Evolutionary conservation across 129 eudicot species (phyloP), one percentile per base, ranked within the genome.

Genomic region (Arctium lappa): DNA sequence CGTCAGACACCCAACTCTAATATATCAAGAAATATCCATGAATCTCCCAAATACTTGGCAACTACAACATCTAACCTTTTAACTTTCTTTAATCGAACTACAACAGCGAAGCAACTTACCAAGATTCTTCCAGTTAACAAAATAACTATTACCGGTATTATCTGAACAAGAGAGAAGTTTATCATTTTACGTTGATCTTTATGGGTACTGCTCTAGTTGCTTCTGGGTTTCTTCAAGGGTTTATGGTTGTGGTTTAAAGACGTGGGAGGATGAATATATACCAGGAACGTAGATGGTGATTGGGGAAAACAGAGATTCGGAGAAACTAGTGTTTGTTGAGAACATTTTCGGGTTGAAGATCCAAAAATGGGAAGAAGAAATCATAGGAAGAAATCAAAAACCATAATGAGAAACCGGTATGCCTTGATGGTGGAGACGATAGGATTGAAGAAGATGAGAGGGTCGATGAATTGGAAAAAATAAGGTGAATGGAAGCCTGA

Each of bases 31-130:
- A 68, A 94, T 42, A 78, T 27, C 38, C 56, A 80, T 5, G 88
- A 77, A 27, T 81, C 76, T 15, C 53, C 82, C 18, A 68, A 27
- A 69, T 73, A 60, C 80, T 88, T 94, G n/a, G 84, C 29, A 46
- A 84, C 74, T 8, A 89, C 34, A 30, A 87, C 88, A 76, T 94
- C 95, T 16, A 91, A 15, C 50, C 74, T 82, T 60, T 37, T 86
- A 48, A 89, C 78, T 70, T 91, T 22, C 90, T 31, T 82, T 79
- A 40, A 88, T 29, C 10, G 80, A 83, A 70, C 32, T 78, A 86
- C 87, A 86, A 62, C 87, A 36, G 50, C 87, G 91, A 85, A 94
- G 88, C 85, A 80, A 86, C 38, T 63, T 69, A 44, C 87, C 91
- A 37, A 91, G 73, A 50, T 36, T 10, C 27, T 34, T 69, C 72